These are phyloP conservation scores for Papiliotrema nemorosa DNA, from an alignment of 1,284 basidiomycete species.

Conservation along the genomic window DNA sequence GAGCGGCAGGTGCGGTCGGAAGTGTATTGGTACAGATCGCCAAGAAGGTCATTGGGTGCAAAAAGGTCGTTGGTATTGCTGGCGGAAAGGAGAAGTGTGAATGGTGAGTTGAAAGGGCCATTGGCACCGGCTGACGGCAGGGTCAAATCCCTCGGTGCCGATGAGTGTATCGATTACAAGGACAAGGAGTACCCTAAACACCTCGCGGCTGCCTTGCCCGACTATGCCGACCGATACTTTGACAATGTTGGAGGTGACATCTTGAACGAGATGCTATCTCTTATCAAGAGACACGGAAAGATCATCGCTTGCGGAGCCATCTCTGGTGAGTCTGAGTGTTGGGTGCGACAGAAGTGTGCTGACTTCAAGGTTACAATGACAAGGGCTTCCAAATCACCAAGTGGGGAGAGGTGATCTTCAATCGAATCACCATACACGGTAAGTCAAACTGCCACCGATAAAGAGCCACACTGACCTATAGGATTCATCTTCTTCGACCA, in stretches of 20 bases:
- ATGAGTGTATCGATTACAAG: conserved; percentile 55
- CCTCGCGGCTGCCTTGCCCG: conserved; percentile 34
- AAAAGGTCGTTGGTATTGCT: conserved; percentile 53
- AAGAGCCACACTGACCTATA: conserved; percentile 7
- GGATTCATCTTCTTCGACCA: conserved; percentile 49
- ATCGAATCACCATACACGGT: conserved; percentile 49
- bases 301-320: conserved; percentile 53
- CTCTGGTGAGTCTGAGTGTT: conserved; percentile 27
- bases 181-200: conserved; percentile 25
- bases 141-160: conserved; percentile 51
- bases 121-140: background rate
- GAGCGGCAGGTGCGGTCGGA: conserved; percentile 45
- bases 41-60: conserved; percentile 49
- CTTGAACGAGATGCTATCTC: conserved; percentile 41
- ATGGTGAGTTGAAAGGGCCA: conserved; percentile 35
- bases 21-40: conserved; percentile 40
- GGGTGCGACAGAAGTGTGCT: background rate
- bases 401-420: conserved; percentile 44
- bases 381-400: conserved; percentile 19
- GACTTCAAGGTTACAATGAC: conserved; percentile 28
- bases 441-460: conserved; percentile 5
- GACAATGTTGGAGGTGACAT: conserved; percentile 52
- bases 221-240: conserved; percentile 40
- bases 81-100: conserved; percentile 53
- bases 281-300: conserved; percentile 49